Conservation (phyloP, 768 basidiomycete genomes). For the Boletus vinaceobasis region DNA sequence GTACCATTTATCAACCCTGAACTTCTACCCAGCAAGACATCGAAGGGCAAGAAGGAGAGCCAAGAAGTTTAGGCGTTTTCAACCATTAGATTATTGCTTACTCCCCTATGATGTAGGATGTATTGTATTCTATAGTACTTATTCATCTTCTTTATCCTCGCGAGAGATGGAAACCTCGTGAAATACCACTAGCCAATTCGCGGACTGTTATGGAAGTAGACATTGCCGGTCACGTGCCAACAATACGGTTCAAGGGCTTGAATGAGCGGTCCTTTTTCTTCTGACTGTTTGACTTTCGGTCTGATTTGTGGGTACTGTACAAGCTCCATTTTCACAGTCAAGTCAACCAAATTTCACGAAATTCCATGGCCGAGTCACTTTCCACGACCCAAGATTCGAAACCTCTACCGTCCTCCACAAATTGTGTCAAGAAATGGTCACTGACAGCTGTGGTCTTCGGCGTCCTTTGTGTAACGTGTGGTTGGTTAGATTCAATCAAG, state of each 20-base stretch:
- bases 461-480: slow-evolving; percentile 35
- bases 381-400: not conserved
- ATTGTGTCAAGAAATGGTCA: slow-evolving; percentile 33
- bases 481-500: slow-evolving; percentile 63
- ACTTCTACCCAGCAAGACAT: slow-evolving; percentile 51
- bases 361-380: slow-evolving; percentile 17
- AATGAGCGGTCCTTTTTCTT: not conserved
- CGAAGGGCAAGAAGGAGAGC: slow-evolving; percentile 50
- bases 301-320: not conserved
- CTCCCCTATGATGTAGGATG: slow-evolving; percentile 23
- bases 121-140: slow-evolving; percentile 34
- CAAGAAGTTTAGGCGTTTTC: slow-evolving; percentile 39
- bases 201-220: too few species aligned
- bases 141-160: slow-evolving; percentile 17
- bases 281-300: not conserved
- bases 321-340: not conserved
- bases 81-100: slow-evolving; percentile 15
- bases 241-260: not conserved
- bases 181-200: too few species aligned
- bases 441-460: slow-evolving; percentile 25
- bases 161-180: not conserved
- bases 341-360: not conserved
- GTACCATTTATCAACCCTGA: slow-evolving; percentile 50
- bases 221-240: not conserved
- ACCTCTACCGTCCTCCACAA: not conserved